Conservation (phyloP, 2,329 filamentous ascomycete species). For the Aurifilum marmelostoma region DNA sequence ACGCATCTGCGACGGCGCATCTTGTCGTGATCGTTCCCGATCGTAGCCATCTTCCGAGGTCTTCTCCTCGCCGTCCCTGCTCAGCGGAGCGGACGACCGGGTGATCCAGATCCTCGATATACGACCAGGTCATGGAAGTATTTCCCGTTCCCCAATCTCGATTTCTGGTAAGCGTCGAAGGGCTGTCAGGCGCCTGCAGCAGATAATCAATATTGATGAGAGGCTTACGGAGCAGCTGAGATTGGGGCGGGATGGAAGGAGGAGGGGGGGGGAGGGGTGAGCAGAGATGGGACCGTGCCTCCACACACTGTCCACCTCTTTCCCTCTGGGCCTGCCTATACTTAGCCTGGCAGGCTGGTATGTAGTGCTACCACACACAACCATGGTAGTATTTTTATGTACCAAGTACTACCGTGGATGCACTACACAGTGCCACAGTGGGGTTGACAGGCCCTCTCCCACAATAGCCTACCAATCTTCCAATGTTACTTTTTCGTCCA, state of each 20-base stretch:
- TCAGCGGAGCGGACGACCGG: background rate
- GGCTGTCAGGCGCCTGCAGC: background rate
- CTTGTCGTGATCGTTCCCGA: background rate
- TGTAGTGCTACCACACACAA: background rate
- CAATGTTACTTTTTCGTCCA: conserved; percentile 2
- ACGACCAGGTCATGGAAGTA: too few relatives aligned
- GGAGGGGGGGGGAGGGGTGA: background rate
- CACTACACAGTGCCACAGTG: conserved; percentile 8
- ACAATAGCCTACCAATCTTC: background rate
- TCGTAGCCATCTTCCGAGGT: background rate
- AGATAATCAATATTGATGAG: conserved; percentile 16
- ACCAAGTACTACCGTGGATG: background rate
- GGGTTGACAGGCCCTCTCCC: conserved; percentile 2
- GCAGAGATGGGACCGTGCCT: background rate
- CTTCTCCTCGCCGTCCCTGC: background rate
- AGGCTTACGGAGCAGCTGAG: conserved; percentile 8
- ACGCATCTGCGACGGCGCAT: background rate
- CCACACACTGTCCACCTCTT: conserved; percentile 4
- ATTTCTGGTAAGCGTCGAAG: background rate
- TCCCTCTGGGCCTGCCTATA: background rate
- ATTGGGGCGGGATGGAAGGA: background rate
- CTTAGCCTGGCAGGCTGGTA: too few relatives aligned
- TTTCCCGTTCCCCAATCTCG: background rate
- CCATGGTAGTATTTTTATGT: background rate
- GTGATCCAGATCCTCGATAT: background rate